Evolutionary conservation across 129 eudicot species (phyloP).

Genomic region (Artemisia tridentata): DNA sequence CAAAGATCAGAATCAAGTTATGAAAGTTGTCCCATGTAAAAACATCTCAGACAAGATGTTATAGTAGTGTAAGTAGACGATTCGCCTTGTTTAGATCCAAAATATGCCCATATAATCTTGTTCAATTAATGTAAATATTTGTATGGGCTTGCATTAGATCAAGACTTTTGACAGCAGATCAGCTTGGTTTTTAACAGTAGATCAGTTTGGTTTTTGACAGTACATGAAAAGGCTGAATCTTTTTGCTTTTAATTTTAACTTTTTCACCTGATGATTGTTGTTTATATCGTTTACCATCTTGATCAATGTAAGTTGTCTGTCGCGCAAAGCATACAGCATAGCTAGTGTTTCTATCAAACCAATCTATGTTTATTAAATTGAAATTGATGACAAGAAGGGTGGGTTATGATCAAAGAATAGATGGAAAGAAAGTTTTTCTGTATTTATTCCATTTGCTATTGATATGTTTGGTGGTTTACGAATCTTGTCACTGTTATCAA

Average conservation of each 20-base stretch:
- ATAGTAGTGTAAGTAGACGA: slow-evolving; percentile 19
- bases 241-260: background rate
- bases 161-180: slow-evolving; percentile 12
- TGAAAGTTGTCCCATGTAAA: slow-evolving; percentile 16
- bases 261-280: background rate
- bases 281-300: background rate
- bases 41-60: slow-evolving; percentile 18
- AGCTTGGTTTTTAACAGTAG: slow-evolving; percentile 6
- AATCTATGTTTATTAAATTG: background rate
- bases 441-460: too few relatives aligned
- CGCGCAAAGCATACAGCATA: background rate
- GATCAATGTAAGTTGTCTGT: background rate
- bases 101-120: slow-evolving; percentile 8
- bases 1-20: slow-evolving; percentile 21
- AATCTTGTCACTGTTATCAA: too few relatives aligned
- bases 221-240: slow-evolving; percentile 17
- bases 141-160: slow-evolving; percentile 8
- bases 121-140: slow-evolving; percentile 1
- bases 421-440: too few relatives aligned
- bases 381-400: background rate
- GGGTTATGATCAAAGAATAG: too few relatives aligned
- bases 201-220: slow-evolving; percentile 13
- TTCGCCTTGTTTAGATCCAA: slow-evolving; percentile 20
- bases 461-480: too few relatives aligned
- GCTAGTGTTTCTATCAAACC: background rate